Evolutionary conservation across 169 alveolate genomes (phyloP).

Genomic region (Plasmodium vinckei): DNA sequence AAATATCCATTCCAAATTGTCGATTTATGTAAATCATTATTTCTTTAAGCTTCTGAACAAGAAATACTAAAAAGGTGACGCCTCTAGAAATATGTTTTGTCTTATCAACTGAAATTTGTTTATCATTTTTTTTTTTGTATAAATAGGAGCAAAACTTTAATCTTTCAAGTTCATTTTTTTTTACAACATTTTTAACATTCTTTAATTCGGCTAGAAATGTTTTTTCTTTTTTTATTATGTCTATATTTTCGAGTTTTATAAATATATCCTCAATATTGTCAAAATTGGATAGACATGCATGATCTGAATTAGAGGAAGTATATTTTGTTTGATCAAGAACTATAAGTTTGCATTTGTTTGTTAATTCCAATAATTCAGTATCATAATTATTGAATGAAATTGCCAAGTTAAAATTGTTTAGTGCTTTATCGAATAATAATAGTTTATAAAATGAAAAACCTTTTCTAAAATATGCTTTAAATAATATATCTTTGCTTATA

Average conservation of each 20-base stretch:
- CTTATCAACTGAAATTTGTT: too few species aligned
- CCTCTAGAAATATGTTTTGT: background rate
- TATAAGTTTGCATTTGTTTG: conserved; percentile 10
- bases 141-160: conserved; percentile 10
- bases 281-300: too few species aligned
- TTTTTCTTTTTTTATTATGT: conserved; percentile 15
- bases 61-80: conserved; percentile 15
- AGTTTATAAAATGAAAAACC: conserved; percentile 20
- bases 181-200: background rate
- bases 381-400: background rate
- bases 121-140: background rate
- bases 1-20: background rate
- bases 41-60: conserved; percentile 2
- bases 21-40: conserved; percentile 11
- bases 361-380: background rate
- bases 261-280: background rate
- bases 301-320: too few species aligned
- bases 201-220: background rate
- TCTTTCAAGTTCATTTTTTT: background rate
- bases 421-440: conserved; percentile 3
- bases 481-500: conserved; percentile 1
- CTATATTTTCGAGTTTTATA: conserved; percentile 7
- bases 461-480: conserved; percentile 38
- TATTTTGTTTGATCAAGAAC: conserved; percentile 2
- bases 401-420: conserved; percentile 6